These are phyloP conservation scores for Lasiodiplodia citricola DNA, from an alignment of 2,329 filamentous ascomycete genomes.

Conservation along the genomic window DNA sequence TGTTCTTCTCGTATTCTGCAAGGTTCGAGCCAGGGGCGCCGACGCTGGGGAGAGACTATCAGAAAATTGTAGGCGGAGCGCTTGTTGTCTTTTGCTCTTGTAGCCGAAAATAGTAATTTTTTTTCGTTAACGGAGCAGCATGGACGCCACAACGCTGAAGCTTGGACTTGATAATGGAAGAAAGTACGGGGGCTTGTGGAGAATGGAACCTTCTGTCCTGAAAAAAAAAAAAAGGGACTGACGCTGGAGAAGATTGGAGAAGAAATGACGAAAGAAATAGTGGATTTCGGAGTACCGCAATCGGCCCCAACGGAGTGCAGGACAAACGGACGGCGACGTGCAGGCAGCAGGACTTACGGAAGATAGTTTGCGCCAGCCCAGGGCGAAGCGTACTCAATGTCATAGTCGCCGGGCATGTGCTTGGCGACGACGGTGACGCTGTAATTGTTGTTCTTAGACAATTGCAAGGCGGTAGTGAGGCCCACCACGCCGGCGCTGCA, in stretches of 20 bases:
- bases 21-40: slow-evolving; percentile 47
- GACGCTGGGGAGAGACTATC: slow-evolving; percentile 36
- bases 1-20: slow-evolving; percentile 49
- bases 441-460: slow-evolving; percentile 62
- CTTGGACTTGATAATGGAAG: not conserved
- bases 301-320: not conserved
- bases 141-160: not conserved
- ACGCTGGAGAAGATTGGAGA: not conserved
- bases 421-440: slow-evolving; percentile 77
- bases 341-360: slow-evolving; percentile 48
- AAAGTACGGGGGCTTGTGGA: not conserved
- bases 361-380: slow-evolving; percentile 85
- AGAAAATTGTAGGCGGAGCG: not conserved
- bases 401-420: slow-evolving; percentile 93
- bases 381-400: slow-evolving; percentile 86
- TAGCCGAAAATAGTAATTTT: not conserved
- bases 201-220: not conserved
- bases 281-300: not conserved
- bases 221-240: too few relatives aligned
- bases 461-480: slow-evolving; percentile 67
- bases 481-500: slow-evolving; percentile 68
- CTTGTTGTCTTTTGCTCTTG: not conserved
- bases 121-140: not conserved
- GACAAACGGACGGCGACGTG: not conserved
- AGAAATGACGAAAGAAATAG: not conserved